Conservation (phyloP, 2,329 filamentous ascomycete species). For the Pseudogymnoascus sp. region DNA sequence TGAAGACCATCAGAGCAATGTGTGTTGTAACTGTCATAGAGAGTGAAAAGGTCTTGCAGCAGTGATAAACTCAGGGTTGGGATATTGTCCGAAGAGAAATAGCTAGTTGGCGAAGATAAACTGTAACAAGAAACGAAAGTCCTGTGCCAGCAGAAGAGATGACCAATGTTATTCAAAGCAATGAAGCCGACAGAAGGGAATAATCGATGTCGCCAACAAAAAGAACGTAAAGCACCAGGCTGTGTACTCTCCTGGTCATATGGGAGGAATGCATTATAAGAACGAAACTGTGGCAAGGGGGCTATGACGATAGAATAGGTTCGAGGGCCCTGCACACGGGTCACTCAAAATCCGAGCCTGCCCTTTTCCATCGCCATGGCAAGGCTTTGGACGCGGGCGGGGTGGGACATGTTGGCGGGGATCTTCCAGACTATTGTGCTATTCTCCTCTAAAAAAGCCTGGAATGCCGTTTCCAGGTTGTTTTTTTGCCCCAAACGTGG, state of each 20-base stretch:
- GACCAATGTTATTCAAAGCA: not conserved
- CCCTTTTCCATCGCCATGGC: not conserved
- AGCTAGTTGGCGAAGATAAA: not conserved
- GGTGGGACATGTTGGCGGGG: not conserved
- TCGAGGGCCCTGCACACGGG: conserved; percentile 5
- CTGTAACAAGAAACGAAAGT: conserved; percentile 4
- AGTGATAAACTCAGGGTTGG: not conserved
- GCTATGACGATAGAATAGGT: conserved; percentile 7
- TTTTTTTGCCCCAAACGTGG: not conserved
- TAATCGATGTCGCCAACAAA: not conserved
- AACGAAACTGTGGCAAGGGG: conserved; percentile 5
- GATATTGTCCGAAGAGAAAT: conserved; percentile 1
- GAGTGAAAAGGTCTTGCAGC: not conserved
- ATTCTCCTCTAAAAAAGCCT: not conserved
- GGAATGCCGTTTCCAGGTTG: not conserved
- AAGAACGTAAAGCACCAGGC: conserved; percentile 6
- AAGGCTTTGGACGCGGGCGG: not conserved
- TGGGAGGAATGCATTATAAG: conserved; percentile 8
- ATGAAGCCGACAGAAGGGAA: not conserved
- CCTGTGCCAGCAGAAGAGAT: conserved; percentile 2
- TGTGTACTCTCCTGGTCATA: not conserved
- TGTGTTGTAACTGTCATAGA: not conserved
- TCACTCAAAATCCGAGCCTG: conserved; percentile 1
- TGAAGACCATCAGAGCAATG: conserved; percentile 3
- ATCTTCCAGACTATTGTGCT: not conserved